phyloP scores from a whole-genome alignment of 1,284 basidiomycete species.

The Ceratobasidium sp. region DNA sequence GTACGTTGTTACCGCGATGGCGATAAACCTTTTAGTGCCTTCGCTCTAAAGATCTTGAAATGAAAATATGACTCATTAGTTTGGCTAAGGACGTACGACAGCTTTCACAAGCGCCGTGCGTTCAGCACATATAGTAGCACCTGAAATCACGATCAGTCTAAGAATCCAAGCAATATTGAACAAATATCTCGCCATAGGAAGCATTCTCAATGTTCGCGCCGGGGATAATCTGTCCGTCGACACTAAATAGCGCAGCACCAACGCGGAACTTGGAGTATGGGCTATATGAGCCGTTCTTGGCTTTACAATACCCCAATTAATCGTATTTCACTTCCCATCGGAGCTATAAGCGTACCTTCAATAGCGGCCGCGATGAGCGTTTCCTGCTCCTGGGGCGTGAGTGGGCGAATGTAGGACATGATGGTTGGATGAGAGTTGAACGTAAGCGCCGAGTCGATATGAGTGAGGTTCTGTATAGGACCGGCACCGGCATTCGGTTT shows the following conservation, averaged over 20 bases:
- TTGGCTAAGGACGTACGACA: constrained; percentile 67
- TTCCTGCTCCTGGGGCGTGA: constrained; percentile 46
- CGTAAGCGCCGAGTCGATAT: constrained; percentile 32
- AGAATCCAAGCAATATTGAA: no score
- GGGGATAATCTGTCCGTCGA: constrained; percentile 78
- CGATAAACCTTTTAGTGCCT: constrained; percentile 74
- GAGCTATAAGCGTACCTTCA: constrained; percentile 45
- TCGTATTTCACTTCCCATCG: constrained; percentile 16
- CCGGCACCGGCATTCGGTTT: not conserved
- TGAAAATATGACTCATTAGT: constrained; percentile 10
- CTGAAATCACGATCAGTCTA: constrained; percentile 56
- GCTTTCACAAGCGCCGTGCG: constrained; percentile 90
- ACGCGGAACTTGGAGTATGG: constrained; percentile 92
- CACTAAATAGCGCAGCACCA: constrained; percentile 82
- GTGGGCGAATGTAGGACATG: constrained; percentile 22
- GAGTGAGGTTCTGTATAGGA: constrained; percentile 2
- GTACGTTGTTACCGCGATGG: constrained; percentile 81
- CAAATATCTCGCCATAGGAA: constrained; percentile 85
- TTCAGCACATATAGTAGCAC: constrained; percentile 88
- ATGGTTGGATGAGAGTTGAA: constrained; percentile 1
- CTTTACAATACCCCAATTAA: constrained; percentile 56
- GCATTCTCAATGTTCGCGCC: constrained; percentile 94
- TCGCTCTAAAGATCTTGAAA: constrained; percentile 70
- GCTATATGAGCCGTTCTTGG: constrained; percentile 71
- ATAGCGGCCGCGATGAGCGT: constrained; percentile 50